A percentile compares a stretch with the other conserved stretches of the same genome.
phyloP scores from a whole-genome alignment of 306 rosid genomes.

The Rosa lucieae region DNA sequence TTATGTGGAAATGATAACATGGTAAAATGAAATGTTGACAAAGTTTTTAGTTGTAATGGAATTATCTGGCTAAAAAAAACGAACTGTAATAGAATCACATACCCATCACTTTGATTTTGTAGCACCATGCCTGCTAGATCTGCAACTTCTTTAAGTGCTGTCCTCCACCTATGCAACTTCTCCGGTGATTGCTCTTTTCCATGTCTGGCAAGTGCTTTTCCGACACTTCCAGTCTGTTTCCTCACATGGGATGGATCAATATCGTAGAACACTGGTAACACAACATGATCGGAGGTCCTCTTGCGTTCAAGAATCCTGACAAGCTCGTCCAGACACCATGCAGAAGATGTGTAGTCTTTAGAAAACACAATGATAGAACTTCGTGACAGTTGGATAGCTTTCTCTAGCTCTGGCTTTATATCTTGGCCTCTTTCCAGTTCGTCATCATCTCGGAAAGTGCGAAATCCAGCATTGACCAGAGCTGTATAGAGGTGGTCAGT shows the following conservation, averaged over 20 bases:
- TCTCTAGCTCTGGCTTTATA: neutral
- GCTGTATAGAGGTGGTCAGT: neutral
- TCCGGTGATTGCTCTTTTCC: neutral
- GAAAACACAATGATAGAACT: neutral
- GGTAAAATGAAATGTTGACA: neutral
- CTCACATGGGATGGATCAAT: neutral
- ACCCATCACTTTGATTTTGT: constrained; percentile 5
- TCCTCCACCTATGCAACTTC: neutral
- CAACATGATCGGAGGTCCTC: neutral
- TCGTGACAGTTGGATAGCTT: neutral
- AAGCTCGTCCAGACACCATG: neutral
- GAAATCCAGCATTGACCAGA: neutral
- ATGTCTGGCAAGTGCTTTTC: neutral
- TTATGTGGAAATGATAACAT: neutral
- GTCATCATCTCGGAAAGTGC: neutral
- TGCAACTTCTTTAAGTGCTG: neutral
- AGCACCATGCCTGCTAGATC: neutral
- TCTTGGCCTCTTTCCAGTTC: neutral
- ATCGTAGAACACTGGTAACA: constrained; percentile 1
- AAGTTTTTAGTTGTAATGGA: neutral
- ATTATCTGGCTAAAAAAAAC: neutral
- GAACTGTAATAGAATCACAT: neutral
- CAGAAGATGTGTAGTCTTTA: neutral
- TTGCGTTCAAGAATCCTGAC: neutral
- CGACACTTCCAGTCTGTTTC: neutral